Evolutionary conservation across 2,329 filamentous ascomycete genomes (phyloP), one percentile per base, ranked within the genome.

Genomic region (Trichoderma oligosporum): DNA sequence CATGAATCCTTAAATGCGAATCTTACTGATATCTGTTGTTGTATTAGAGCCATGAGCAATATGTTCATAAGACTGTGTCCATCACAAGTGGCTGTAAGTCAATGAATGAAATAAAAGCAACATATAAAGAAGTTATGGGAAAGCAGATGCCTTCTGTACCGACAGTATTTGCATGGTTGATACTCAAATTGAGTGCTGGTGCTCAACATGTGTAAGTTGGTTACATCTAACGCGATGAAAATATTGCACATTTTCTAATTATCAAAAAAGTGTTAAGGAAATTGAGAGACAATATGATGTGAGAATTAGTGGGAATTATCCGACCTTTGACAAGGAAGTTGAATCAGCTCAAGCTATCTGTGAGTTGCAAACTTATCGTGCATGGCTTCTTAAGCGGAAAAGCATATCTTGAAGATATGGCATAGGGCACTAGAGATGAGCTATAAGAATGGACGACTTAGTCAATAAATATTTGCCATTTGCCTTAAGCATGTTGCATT

Each of bases 171-270:
- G 46, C 55, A 7, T 52, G 47, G 31, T 5, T 57, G 3, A 25
- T 53, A 2, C 38, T 57, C 38, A 57, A 52, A 33, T 18, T 53
- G 3, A 57, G 55, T 18, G 18, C 27, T 6, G 55, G 55, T 7
- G 55, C 48, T n/a, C 55, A 45, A n/a, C 20, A 57, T 38, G 55
- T 57, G 55, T 57, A 3, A 29, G 55, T 54, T 44, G n/a, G 25
- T 18, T 2, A 1, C n/a, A 9, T 8, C 4, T n/a, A 27, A 7
- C 18, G 14, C 1, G 1, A n/a, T 4, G 7, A n/a, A n/a, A n/a
- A n/a, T n/a, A 22, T 16, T 44, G 12, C 8, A 8, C 3, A n/a
- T 24, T 44, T 14, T 14, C 49, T 53, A 9, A 53, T 2, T 14
- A 11, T 4, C 4, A 12, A 2, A 1, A 7, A 9, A 57, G 55